Base-by-base conservation (phyloP, 495 filamentous ascomycete species). In the Xylaria grammica region DNA sequence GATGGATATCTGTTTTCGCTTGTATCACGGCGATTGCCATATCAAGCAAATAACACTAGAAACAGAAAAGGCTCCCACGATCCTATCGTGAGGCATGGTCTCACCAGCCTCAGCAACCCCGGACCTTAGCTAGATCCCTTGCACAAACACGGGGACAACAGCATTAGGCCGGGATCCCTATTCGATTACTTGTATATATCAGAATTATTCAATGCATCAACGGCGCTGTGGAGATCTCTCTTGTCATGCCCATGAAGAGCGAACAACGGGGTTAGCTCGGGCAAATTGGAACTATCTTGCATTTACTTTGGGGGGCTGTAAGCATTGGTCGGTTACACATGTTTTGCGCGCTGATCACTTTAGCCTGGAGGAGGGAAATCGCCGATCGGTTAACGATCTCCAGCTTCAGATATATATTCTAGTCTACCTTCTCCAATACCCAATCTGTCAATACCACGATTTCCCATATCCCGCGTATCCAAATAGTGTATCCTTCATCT, bases 181-280 rank as follows among this genome's bases (percentile, higher is more conserved):
- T 36, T 36, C 42, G 40, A 48, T 49, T 26, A 45, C 38, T 40
- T 62, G 46, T 54, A 86, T 87, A 53, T 78, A 80, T 53, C 77
- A 78, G 7, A 70, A 82, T 58, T 86, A 85, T 68, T 80, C 78
- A 65, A 80, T 89, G 60, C 60, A 62, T 62, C 50, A 32, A 42
- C 19, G 60, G 60, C 59, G 59, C 36, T 52, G 48, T 62, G 48
- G 30, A 30, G 32, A 52, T 50, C n/a, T 42, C 34, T 45, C 20
- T 50, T 50, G 40, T 32, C 15, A 34, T 50, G 44, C 42, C 38
- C 45, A 45, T 20, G 42, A 48, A 36, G 45, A 56, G 52, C 61
- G 38, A 34, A 30, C 51, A 50, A 45, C 42, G 40, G 40, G 40
- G 59, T 61, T 50, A 61, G 45, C 59, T 61, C 59, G 59, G 46